Conservation (phyloP, 108 stramenopile genomes). For the Fistulifera pelliculosa region DNA sequence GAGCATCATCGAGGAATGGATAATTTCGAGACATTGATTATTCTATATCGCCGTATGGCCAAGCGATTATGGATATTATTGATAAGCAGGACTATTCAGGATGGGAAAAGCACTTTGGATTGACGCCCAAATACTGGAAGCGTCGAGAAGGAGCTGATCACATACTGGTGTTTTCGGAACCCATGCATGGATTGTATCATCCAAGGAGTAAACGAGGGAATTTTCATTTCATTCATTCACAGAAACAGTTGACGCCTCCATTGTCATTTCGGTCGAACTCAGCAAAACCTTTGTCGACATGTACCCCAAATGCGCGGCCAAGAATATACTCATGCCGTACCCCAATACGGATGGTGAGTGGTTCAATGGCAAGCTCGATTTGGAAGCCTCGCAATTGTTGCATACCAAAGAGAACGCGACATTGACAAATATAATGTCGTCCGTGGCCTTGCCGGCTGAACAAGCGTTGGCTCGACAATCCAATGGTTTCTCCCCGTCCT, state of each 20-base stretch:
- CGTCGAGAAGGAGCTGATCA: conserved; percentile 31
- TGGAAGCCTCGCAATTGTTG: neutral
- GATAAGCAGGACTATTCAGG: conserved; percentile 6
- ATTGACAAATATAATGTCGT: too few relatives aligned
- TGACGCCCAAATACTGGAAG: conserved; percentile 31
- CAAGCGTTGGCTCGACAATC: neutral
- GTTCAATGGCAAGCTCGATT: conserved; percentile 31
- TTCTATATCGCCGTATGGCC: conserved; percentile 19
- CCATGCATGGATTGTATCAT: conserved; percentile 25
- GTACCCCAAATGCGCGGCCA: conserved; percentile 27
- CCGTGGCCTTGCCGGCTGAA: neutral
- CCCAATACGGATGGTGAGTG: conserved; percentile 34
- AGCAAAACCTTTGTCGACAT: conserved; percentile 22
- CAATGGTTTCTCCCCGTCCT: conserved; percentile 11
- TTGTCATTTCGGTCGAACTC: conserved; percentile 28
- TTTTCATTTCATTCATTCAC: conserved; percentile 24
- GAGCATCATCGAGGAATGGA: conserved; percentile 24
- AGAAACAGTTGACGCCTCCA: conserved; percentile 30
- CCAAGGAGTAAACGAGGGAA: conserved; percentile 11
- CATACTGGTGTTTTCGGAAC: conserved; percentile 32
- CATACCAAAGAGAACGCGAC: too few relatives aligned
- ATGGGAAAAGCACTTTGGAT: conserved; percentile 28
- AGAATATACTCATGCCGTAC: conserved; percentile 32
- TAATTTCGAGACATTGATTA: neutral
- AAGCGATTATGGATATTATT: conserved; percentile 25